Evolutionary conservation across 495 filamentous ascomycete species (phyloP), one percentile per base, ranked within the genome.

Genomic region (Penicillium silybi): DNA sequence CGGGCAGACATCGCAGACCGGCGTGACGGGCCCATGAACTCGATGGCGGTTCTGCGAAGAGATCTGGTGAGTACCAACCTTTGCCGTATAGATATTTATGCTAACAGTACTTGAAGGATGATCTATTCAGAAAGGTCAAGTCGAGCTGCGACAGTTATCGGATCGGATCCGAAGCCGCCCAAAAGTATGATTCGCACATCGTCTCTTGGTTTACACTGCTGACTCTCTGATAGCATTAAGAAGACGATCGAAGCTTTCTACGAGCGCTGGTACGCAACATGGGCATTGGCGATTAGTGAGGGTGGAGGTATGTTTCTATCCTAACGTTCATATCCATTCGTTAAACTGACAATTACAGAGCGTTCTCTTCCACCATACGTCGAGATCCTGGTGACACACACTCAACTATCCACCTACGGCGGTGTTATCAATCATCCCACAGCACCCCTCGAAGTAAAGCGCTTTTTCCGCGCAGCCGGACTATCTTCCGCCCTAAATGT

Each of bases 341-440:
- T n/a, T 10, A 25, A 32, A 16, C 46, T 62, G 4, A 59, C 25
- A 19, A 6, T 25, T 5, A 35, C 42, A 85, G 82, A 81, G 53
- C 74, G 75, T 22, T 77, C 78, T 8, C 74, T 87, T 11, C 85
- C 85, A 3, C 85, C 85, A 2, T 89, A 89, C 52, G 85, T 89
- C 22, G 83, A 88, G 46, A 89, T 89, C 43, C 69, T 89, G 13
- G 80, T 85, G n/a, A 85, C 80, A 4, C 85, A 89, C 59, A 87
- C 84, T 23, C 77, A 82, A 39, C 62, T 89, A 17, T 88, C 85
- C 22, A 84, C 84, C n/a, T 88, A 88, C 62, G 80, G 82, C 43
- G 80, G 80, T 44, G 84, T 89, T 11, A 87, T 89, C 61, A 89
- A 89, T 60, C 84, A 89, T 54, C 82, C 82, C 20, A 87, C 85